phyloP scores from a whole-genome alignment of 805 yeast genomes.

The Teunomyces aglyptinius region DNA sequence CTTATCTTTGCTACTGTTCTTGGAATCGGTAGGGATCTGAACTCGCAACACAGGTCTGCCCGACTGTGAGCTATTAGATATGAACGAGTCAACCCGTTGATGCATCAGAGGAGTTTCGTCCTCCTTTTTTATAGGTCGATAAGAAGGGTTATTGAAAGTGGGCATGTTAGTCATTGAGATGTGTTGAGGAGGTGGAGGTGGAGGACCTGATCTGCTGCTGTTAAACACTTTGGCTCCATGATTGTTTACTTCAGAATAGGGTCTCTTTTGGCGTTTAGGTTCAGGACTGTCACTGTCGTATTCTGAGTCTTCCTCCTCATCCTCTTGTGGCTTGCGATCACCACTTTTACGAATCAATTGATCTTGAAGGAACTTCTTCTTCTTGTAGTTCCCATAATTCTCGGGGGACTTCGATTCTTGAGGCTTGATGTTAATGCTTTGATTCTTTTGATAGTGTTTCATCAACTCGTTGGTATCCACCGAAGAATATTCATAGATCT shows the following conservation, averaged over 20 bases:
- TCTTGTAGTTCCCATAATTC: constrained; percentile 61
- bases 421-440: constrained; percentile 20
- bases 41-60: constrained; percentile 60
- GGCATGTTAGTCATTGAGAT: constrained; percentile 11
- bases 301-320: constrained; percentile 30
- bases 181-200: constrained; percentile 9
- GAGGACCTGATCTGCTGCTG: constrained; percentile 3
- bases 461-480: constrained; percentile 48
- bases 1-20: constrained; percentile 13
- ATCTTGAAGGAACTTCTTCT: constrained; percentile 28
- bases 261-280: constrained; percentile 30
- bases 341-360: constrained; percentile 11
- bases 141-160: constrained; percentile 14
- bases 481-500: constrained; percentile 81
- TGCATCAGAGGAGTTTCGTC: constrained; percentile 4
- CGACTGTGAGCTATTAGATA: constrained; percentile 16
- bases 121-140: constrained; percentile 5
- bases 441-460: constrained; percentile 13
- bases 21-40: constrained; percentile 57
- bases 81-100: constrained; percentile 14
- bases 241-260: constrained; percentile 6
- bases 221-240: constrained; percentile 5
- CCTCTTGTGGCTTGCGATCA: constrained; percentile 6
- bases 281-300: constrained; percentile 34
- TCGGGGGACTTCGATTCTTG: constrained; percentile 64